Evolutionary conservation across 2,329 filamentous ascomycete genomes (phyloP), one percentile per base, ranked within the genome.

Genomic region (Alternaria longipes): DNA sequence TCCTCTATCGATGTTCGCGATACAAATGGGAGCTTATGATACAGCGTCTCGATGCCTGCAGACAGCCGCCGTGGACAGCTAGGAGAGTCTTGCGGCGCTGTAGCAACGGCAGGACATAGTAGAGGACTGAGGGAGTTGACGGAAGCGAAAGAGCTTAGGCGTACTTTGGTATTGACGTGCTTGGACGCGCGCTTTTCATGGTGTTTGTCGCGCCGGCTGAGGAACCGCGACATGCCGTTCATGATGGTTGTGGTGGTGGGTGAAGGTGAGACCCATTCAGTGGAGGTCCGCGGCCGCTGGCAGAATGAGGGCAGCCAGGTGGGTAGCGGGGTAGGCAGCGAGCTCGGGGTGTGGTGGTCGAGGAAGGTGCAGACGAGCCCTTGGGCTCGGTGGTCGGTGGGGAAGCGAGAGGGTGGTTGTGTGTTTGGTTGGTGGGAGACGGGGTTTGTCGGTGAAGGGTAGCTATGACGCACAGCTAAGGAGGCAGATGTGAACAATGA

Each of bases 121-220:
- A 66, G 47, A 51, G 63, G 61, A 28, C 38, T 38, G 42, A 58
- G 65, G 60, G 68, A 63, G 63, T 40, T 40, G 41, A 64, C 59
- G 46, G 73, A 68, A 44, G 58, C 28, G 54, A 65, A 62, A 54
- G 66, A 60, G 60, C 42, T 55, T 14, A 50, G 62, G 64, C 68
- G 62, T 78, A 78, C 76, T 74, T 77, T 78, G 62, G 61, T 72
- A 63, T 63, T 67, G 46, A 67, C 59, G 58, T 73, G 62, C 62
- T 77, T 79, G 52, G 72, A 71, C 40, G 63, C 58, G 67, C 74
- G 78, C 67, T 79, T 79, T 64, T 79, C 78, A 52, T 70, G 70
- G 60, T 77, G 68, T 77, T 82, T 92, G 72, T 92, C 90, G 67
- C 90, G 87, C 68, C 90, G 84, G 78, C 87, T 91, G 62, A 91